Base-by-base conservation (phyloP, 2,329 filamentous ascomycete species). In the Neopestalotiopsis sp. region DNA sequence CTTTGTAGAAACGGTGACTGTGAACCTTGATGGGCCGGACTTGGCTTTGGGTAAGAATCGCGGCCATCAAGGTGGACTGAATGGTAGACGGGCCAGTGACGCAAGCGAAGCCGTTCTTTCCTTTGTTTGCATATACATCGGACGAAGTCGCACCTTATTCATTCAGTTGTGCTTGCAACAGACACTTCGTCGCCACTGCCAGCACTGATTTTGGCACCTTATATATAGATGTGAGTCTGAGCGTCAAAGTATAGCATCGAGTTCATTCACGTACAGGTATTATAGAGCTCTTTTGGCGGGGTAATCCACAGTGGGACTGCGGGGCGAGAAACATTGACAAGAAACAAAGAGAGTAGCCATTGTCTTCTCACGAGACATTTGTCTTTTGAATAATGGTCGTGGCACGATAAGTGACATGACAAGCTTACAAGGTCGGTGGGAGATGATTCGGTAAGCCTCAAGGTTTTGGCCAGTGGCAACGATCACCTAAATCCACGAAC, bases 1-100 rank as follows among this genome's bases (percentile, higher is more conserved):
- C 20, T 34, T 63, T 20, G 34, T 38, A 24, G 38, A 45, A 12
- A 20, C 17, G 10, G 32, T 14, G 13, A 42, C 4, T 56, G 63
- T 40, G 63, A 66, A 66, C 63, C 63, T 66, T 66, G 63, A 66
- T 57, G 63, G 63, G 20, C 42, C 10, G 32, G 32, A 49, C 14
- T 65, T 34, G 62, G 38, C n/a, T 13, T 52, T 65, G 45, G 12
- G 38, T 49, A 7, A 17, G 14, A 14, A 17, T 34, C 42, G 63
- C 24, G 24, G 42, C 63, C 63, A 66, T 66, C 63, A 66, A 66
- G 63, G 63, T 66, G 40, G 24, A 63, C 38, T 28, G 34, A 45
- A 52, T 65, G 40, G 14, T n/a, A 9, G 45, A 52, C 17, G n/a
- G n/a, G 45, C 17, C 17, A 52, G 6, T 52, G 45, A 52, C 45